Evolutionary conservation across 345 rosid species (phyloP).

Genomic region (Diplotaxis tenuifolia): DNA sequence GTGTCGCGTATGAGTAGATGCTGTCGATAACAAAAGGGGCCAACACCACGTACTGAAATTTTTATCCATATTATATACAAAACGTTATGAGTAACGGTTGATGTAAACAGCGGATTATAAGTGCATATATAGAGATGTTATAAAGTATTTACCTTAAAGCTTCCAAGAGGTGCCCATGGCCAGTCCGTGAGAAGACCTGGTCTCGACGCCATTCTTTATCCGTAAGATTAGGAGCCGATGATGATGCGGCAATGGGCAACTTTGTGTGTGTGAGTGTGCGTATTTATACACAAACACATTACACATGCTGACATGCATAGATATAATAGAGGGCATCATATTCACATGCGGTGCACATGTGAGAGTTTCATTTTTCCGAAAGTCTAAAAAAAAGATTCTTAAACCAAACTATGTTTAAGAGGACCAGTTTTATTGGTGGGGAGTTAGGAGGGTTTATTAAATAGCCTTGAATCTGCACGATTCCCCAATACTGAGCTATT

Average conservation of each 20-base stretch:
- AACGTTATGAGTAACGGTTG: background rate
- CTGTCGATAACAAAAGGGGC: slow-evolving; percentile 51
- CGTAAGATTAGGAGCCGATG: background rate
- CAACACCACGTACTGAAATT: slow-evolving; percentile 44
- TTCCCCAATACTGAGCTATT: slow-evolving; percentile 23
- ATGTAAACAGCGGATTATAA: background rate
- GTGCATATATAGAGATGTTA: background rate
- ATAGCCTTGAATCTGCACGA: slow-evolving; percentile 8
- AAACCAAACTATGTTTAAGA: slow-evolving; percentile 2
- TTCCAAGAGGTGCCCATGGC: slow-evolving; percentile 52
- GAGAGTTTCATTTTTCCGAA: slow-evolving; percentile 21
- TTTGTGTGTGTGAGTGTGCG: background rate
- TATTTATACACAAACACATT: slow-evolving; percentile 11
- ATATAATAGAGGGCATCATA: background rate
- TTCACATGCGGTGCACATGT: slow-evolving; percentile 21
- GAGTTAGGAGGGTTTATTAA: slow-evolving; percentile 22
- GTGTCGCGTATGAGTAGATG: slow-evolving; percentile 33
- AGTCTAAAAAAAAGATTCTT: background rate
- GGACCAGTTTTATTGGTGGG: slow-evolving; percentile 3
- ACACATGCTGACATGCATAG: slow-evolving; percentile 5
- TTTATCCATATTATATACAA: background rate
- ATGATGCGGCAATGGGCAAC: no score
- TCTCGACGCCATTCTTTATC: slow-evolving; percentile 38
- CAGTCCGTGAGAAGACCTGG: slow-evolving; percentile 47
- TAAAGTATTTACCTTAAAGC: slow-evolving; percentile 36